Conservation (phyloP, 495 filamentous ascomycete genomes). For the Penicillium dipodomyicola region DNA sequence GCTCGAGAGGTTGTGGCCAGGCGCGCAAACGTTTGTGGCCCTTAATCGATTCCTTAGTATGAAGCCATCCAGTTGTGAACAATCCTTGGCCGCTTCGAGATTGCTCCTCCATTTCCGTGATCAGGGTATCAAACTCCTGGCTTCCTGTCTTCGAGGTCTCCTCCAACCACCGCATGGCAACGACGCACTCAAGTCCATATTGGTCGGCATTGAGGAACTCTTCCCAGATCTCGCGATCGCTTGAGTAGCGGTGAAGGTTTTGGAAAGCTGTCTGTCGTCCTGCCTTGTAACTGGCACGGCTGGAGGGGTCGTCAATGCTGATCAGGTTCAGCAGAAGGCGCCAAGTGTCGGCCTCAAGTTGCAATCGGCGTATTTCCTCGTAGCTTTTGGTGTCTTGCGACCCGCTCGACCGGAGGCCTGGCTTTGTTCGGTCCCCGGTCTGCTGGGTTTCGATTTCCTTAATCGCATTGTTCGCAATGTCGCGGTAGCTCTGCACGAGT, state of each 20-base stretch:
- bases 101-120: conserved; percentile 60
- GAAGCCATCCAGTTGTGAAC: conserved; percentile 84
- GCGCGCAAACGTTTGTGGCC: conserved; percentile 73
- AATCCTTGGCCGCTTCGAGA: conserved; percentile 64
- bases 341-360: conserved; percentile 83
- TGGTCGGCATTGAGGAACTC: conserved; percentile 62
- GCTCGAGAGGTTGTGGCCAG: conserved; percentile 63
- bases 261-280: conserved; percentile 42
- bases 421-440: conserved; percentile 37
- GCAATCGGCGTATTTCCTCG: conserved; percentile 61
- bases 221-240: conserved; percentile 62
- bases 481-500: conserved; percentile 44
- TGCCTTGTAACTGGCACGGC: conserved; percentile 33
- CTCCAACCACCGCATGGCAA: conserved; percentile 82
- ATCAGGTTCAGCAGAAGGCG: conserved; percentile 69
- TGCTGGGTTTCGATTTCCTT: conserved; percentile 39
- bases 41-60: conserved; percentile 88
- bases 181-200: conserved; percentile 69
- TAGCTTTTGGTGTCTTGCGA: conserved; percentile 38
- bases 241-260: conserved; percentile 55
- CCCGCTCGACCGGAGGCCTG: conserved; percentile 30
- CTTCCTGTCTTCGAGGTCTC: conserved; percentile 59
- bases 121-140: conserved; percentile 70
- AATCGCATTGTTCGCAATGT: conserved; percentile 40
- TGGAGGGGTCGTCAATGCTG: conserved; percentile 47